Percentiles rank a stretch among this genome's conserved stretches.
phyloP scores from a whole-genome alignment of 2,329 filamentous ascomycete genomes.

The Epichloe brachyelytri region DNA sequence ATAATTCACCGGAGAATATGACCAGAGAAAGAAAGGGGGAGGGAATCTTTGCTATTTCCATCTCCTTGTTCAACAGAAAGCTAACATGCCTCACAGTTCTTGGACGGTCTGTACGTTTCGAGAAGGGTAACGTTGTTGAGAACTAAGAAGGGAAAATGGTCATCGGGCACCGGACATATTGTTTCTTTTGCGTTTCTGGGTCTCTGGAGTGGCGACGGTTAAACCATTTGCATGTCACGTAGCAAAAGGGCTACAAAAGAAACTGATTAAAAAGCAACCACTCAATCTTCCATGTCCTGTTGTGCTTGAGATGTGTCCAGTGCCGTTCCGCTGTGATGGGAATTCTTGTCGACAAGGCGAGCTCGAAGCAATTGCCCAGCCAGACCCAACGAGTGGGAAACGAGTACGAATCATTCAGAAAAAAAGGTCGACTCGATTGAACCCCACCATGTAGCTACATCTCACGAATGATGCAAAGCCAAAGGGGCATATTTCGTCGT shows the following conservation, averaged over 20 bases:
- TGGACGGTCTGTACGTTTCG: slow-evolving; percentile 99
- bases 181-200: slow-evolving; percentile 48
- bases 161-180: slow-evolving; percentile 26
- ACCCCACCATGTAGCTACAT: no score
- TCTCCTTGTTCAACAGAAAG: background rate
- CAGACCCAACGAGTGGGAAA: no score
- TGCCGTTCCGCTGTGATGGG: background rate
- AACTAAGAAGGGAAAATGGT: slow-evolving; percentile 29
- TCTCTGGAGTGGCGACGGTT: slow-evolving; percentile 51
- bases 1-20: background rate
- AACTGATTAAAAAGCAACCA: slow-evolving; percentile 25
- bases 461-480: no score
- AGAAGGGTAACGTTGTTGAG: slow-evolving; percentile 89
- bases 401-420: no score
- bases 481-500: no score
- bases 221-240: slow-evolving; percentile 47
- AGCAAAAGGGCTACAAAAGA: slow-evolving; percentile 35
- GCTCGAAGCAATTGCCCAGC: no score
- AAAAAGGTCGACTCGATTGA: no score
- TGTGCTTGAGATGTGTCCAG: background rate
- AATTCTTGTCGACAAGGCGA: no score
- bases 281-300: slow-evolving; percentile 13
- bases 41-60: no score
- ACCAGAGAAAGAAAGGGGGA: background rate
- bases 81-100: slow-evolving; percentile 52